Conservation (phyloP, 225 moss, liverwort and hornwort genomes). For the Sphagnum contortum region DNA sequence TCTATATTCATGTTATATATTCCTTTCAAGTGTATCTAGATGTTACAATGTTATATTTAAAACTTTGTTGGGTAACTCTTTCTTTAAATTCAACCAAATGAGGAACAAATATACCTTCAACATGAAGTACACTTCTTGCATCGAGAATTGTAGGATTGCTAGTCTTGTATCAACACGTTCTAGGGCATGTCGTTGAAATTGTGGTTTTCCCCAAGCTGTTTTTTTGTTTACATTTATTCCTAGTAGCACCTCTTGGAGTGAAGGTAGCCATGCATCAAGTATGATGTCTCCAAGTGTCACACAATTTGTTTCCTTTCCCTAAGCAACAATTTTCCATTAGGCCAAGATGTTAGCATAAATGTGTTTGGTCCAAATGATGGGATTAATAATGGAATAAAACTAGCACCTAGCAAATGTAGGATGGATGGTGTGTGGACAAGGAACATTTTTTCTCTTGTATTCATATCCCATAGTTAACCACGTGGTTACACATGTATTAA, state of each 20-base stretch:
- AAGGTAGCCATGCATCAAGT: conserved; percentile 1
- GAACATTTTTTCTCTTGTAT: no score
- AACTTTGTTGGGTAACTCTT: no score
- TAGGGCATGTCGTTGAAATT: background rate
- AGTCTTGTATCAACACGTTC: background rate
- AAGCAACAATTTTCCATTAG: background rate
- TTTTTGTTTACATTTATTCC: background rate
- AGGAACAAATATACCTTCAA: background rate
- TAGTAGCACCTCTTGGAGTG: background rate
- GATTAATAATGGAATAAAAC: no score
- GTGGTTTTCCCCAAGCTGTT: background rate
- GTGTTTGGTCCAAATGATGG: no score
- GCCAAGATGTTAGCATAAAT: no score
- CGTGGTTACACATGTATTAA: no score
- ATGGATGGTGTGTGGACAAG: no score
- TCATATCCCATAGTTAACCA: no score
- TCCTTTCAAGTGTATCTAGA: no score
- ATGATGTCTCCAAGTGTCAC: conserved; percentile 1
- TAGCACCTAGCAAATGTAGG: no score
- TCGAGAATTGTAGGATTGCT: background rate
- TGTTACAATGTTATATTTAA: no score
- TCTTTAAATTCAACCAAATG: background rate
- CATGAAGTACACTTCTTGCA: background rate
- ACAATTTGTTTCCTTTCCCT: background rate
- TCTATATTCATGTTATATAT: no score